Conservation (phyloP, 805 yeast species). For the Cyberlindnera samutprakarnensis region DNA sequence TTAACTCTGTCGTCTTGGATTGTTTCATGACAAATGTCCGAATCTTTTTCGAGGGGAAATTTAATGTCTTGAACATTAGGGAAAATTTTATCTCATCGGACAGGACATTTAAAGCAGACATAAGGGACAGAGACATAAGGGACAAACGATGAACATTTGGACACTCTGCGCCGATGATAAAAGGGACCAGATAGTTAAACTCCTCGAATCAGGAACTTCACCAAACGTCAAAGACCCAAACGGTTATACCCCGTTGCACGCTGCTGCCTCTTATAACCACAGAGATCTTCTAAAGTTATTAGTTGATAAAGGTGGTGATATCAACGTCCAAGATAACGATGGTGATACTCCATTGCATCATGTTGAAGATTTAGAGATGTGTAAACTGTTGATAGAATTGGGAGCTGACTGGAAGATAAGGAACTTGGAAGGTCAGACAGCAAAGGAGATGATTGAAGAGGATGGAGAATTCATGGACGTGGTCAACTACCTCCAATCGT, state of each 20-base stretch:
- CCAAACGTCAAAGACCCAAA: slow-evolving; percentile 81
- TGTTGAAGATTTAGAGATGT: slow-evolving; percentile 64
- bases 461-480: slow-evolving; percentile 83
- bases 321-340: slow-evolving; percentile 76
- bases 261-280: slow-evolving; percentile 93
- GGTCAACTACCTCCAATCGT: slow-evolving; percentile 48
- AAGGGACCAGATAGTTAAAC: slow-evolving; percentile 45
- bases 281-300: slow-evolving; percentile 54
- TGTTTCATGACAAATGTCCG: no score
- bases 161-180: slow-evolving; percentile 89
- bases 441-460: slow-evolving; percentile 69
- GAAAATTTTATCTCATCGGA: no score
- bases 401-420: slow-evolving; percentile 57
- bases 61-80: no score
- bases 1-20: no score
- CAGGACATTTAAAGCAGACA: no score
- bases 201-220: slow-evolving; percentile 44
- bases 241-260: slow-evolving; percentile 96
- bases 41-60: background rate
- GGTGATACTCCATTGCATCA: slow-evolving; percentile 96
- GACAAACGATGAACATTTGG: slow-evolving; percentile 61
- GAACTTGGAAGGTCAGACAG: slow-evolving; percentile 70
- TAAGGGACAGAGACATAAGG: background rate
- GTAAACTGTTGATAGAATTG: slow-evolving; percentile 55
- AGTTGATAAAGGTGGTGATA: slow-evolving; percentile 60